phyloP scores from a whole-genome alignment of 2,329 filamentous ascomycete genomes.

The Grosmannia serpens region DNA sequence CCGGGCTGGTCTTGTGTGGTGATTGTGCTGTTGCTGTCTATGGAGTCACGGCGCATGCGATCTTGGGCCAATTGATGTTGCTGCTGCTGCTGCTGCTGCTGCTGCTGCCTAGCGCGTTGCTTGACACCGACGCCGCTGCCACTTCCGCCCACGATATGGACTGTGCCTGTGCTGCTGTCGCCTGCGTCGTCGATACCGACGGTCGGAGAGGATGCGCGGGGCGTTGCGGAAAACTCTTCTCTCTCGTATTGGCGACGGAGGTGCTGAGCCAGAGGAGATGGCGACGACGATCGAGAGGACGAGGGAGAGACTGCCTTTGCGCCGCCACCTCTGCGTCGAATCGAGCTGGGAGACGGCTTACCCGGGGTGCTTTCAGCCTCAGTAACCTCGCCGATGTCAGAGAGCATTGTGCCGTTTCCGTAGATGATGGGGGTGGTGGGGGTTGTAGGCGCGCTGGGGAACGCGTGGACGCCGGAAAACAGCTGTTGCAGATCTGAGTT shows the following conservation, averaged over 20 bases:
- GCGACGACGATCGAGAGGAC: constrained; percentile 21
- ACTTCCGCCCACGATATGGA: neutral
- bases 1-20: constrained; percentile 36
- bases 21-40: constrained; percentile 51
- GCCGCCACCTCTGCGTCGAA: constrained; percentile 1
- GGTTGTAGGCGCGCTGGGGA: constrained; percentile 32
- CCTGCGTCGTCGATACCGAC: constrained; percentile 24
- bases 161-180: neutral
- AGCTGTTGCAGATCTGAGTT: constrained; percentile 28
- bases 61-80: constrained; percentile 18
- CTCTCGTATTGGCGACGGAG: constrained; percentile 12
- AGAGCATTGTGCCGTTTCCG: constrained; percentile 58
- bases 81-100: constrained; percentile 19
- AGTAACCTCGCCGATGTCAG: constrained; percentile 49
- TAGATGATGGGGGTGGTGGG: constrained; percentile 56
- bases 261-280: constrained; percentile 5
- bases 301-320: constrained; percentile 11
- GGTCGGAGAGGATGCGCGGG: constrained; percentile 31
- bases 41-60: constrained; percentile 41
- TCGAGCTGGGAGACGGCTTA: constrained; percentile 18
- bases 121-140: constrained; percentile 23
- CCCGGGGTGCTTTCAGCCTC: constrained; percentile 39
- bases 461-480: constrained; percentile 26
- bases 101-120: constrained; percentile 27
- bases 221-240: constrained; percentile 19